A percentile compares a stretch with the other conserved stretches of the same genome.
Evolutionary conservation across 2,329 filamentous ascomycete species (phyloP).

Genomic region (Neopestalotiopsis rosae): DNA sequence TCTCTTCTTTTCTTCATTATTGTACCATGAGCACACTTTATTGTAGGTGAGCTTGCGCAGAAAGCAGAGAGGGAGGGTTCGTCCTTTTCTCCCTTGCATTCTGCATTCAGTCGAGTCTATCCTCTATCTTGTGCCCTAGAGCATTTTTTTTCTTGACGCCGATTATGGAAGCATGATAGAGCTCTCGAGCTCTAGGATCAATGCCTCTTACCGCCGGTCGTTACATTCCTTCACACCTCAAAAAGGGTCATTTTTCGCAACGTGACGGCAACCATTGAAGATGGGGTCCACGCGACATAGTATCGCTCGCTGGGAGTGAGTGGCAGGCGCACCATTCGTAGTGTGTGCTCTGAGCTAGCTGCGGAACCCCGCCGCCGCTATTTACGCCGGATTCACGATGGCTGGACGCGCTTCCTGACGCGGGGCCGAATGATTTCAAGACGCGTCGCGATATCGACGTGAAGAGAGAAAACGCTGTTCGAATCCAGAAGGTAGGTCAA

Average conservation of each 20-base stretch:
- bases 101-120: slow-evolving; percentile 63
- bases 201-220: slow-evolving; percentile 77
- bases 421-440: not conserved
- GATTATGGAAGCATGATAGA: slow-evolving; percentile 76
- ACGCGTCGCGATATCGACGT: not conserved
- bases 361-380: not conserved
- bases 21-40: slow-evolving; percentile 73
- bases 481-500: not conserved
- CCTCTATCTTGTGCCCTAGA: slow-evolving; percentile 78
- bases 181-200: slow-evolving; percentile 60
- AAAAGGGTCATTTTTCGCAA: not conserved
- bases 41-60: slow-evolving; percentile 71
- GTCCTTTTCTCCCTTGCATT: slow-evolving; percentile 39
- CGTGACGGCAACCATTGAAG: no score
- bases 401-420: not conserved
- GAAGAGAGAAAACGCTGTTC: not conserved
- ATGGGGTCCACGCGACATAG: no score
- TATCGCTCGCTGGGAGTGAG: not conserved
- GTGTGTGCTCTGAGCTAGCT: not conserved
- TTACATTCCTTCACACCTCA: slow-evolving; percentile 53
- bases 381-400: not conserved
- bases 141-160: slow-evolving; percentile 54
- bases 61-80: slow-evolving; percentile 23
- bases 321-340: not conserved
- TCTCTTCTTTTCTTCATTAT: slow-evolving; percentile 51